Conservation (phyloP, 2,329 filamentous ascomycete genomes). For the Alternaria longipes region DNA sequence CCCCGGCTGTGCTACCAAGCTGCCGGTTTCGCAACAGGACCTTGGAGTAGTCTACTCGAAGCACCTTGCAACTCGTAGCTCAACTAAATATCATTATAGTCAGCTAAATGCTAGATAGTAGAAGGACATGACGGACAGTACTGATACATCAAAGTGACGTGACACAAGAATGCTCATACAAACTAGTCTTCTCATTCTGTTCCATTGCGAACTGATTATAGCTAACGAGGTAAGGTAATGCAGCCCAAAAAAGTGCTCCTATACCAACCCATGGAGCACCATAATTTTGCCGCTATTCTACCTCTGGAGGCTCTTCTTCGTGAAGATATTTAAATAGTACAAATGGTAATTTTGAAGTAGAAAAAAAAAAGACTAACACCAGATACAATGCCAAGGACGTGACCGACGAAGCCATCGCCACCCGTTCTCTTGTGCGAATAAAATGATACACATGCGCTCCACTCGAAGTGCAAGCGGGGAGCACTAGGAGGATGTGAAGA, state of each 20-base stretch:
- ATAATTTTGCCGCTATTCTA: background rate
- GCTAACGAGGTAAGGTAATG: background rate
- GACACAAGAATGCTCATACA: background rate
- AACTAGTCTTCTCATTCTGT: constrained; percentile 1
- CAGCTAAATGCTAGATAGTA: background rate
- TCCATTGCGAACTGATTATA: constrained; percentile 4
- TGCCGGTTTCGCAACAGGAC: constrained; percentile 3
- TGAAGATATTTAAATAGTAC: constrained; percentile 4
- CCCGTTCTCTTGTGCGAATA: background rate
- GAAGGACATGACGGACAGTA: background rate
- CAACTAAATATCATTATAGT: background rate
- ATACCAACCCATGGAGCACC: background rate
- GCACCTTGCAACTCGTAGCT: background rate
- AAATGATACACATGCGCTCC: background rate
- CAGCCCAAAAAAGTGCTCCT: background rate
- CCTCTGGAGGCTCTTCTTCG: background rate
- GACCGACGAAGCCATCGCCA: background rate
- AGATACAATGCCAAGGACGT: constrained; percentile 3
- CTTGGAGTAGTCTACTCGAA: constrained; percentile 2
- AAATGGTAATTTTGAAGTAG: background rate
- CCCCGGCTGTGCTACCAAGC: constrained; percentile 8
- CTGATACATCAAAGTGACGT: background rate
- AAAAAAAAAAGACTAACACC: background rate
- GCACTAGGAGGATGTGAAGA: background rate
- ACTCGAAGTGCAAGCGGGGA: too few relatives aligned